These are phyloP conservation scores for Aechmea fasciata DNA, from an alignment of 176 grass and related monocot species.

Conservation along the genomic window DNA sequence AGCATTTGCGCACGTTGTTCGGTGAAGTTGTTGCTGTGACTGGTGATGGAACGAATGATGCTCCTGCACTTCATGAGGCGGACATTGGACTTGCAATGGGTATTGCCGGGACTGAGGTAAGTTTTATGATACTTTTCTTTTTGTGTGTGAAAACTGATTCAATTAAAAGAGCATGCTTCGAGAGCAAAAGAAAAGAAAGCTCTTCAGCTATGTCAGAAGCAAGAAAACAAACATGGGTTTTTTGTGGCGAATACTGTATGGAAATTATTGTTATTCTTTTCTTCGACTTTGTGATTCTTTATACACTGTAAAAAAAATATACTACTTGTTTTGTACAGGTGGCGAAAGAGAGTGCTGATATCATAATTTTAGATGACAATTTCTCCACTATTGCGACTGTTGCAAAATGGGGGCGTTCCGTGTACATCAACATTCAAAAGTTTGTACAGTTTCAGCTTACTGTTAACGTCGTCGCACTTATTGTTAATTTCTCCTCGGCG, in stretches of 20 bases:
- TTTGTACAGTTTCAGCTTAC: conserved; percentile 95
- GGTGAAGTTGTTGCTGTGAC: conserved; percentile 96
- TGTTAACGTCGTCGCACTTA: conserved; percentile 69
- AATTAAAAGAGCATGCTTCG: conserved; percentile 9
- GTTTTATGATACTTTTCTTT: not conserved
- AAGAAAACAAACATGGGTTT: not conserved
- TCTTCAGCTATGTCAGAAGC: not conserved
- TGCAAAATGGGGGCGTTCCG: conserved; percentile 84
- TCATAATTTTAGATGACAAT: conserved; percentile 91
- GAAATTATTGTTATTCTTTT: not conserved
- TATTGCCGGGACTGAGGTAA: conserved; percentile 86
- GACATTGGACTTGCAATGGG: conserved; percentile 99
- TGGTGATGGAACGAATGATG: conserved; percentile 93
- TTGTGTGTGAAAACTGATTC: conserved; percentile 3
- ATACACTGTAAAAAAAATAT: not conserved
- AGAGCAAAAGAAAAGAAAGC: not conserved
- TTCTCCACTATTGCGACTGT: conserved; percentile 88
- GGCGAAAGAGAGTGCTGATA: conserved; percentile 89
- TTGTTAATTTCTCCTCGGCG: conserved; percentile 75
- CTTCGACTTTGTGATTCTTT: not conserved
- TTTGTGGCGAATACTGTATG: not conserved
- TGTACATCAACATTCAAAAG: conserved; percentile 91
- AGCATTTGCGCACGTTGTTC: conserved; percentile 48
- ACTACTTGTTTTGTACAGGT: conserved; percentile 46
- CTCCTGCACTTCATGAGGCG: conserved; percentile 82